phyloP scores from a whole-genome alignment of 2,329 filamentous ascomycete species.

The Lecanoromycetidae sp. region DNA sequence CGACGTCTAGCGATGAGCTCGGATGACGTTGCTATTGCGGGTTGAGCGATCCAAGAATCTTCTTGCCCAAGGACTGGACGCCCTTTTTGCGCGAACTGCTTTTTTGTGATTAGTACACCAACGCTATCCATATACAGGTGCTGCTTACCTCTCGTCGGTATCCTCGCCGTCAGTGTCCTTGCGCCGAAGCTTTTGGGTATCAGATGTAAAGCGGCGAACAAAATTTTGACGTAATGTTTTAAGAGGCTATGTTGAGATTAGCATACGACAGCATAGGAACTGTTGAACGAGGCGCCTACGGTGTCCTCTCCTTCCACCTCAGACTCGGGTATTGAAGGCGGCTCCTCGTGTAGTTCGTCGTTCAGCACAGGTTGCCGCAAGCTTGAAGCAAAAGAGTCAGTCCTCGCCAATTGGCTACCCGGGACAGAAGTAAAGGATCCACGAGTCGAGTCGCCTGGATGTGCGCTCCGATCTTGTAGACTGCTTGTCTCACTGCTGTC shows the following conservation, averaged over 20 bases:
- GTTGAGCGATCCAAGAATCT: slow-evolving; percentile 28
- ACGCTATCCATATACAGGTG: background rate
- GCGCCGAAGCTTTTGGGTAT: slow-evolving; percentile 5
- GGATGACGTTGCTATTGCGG: background rate
- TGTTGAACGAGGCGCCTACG: slow-evolving; percentile 8
- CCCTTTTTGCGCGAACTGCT: slow-evolving; percentile 26
- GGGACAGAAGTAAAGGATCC: slow-evolving; percentile 10
- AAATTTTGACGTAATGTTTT: slow-evolving; percentile 11
- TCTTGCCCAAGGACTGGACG: slow-evolving; percentile 32
- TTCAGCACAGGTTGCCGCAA: slow-evolving; percentile 7
- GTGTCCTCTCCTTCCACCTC: slow-evolving; percentile 5
- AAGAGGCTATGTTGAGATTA: background rate
- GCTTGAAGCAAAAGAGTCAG: slow-evolving; percentile 16
- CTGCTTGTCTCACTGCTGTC: slow-evolving; percentile 20
- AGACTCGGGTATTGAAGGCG: slow-evolving; percentile 12
- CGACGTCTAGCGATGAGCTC: too few species aligned
- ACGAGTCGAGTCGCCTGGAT: slow-evolving; percentile 14
- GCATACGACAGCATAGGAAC: background rate
- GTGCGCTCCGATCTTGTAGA: too few species aligned
- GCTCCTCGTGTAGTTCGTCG: slow-evolving; percentile 3
- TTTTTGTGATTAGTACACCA: background rate
- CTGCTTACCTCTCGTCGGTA: slow-evolving; percentile 23
- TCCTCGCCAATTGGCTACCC: slow-evolving; percentile 13
- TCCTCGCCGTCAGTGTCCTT: slow-evolving; percentile 19
- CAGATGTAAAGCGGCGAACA: slow-evolving; percentile 17